These are phyloP conservation scores for Penicillium sp. DNA, from an alignment of 2,329 filamentous ascomycete genomes.

Conservation along the genomic window DNA sequence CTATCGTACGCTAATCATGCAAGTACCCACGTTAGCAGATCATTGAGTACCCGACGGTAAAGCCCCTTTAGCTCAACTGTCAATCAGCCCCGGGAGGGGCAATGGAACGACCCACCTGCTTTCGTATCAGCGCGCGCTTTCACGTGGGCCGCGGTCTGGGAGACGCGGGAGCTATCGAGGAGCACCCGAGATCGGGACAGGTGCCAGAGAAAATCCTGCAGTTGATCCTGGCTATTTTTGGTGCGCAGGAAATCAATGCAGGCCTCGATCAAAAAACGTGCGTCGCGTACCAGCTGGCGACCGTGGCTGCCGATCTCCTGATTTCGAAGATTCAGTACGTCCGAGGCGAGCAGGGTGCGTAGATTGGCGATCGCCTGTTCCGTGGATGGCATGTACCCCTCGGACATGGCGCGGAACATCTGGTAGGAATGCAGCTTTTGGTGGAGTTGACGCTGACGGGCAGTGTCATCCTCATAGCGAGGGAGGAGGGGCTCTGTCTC, in stretches of 20 bases:
- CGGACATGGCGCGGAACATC: slow-evolving; percentile 76
- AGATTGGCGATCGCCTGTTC: slow-evolving; percentile 79
- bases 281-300: slow-evolving; percentile 67
- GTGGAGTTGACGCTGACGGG: slow-evolving; percentile 72
- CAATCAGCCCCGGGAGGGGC: neutral
- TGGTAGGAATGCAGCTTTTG: slow-evolving; percentile 93
- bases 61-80: neutral
- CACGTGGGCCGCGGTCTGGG: slow-evolving; percentile 59
- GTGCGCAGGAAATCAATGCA: slow-evolving; percentile 78
- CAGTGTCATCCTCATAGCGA: slow-evolving; percentile 72
- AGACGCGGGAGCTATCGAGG: slow-evolving; percentile 65
- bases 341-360: slow-evolving; percentile 72
- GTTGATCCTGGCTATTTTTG: slow-evolving; percentile 81
- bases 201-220: slow-evolving; percentile 91
- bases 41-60: neutral
- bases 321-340: slow-evolving; percentile 73
- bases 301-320: slow-evolving; percentile 76
- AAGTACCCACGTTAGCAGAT: slow-evolving; percentile 14
- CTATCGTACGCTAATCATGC: slow-evolving; percentile 67
- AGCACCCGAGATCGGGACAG: slow-evolving; percentile 70
- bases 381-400: slow-evolving; percentile 90
- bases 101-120: slow-evolving; percentile 53
- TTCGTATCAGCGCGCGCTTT: slow-evolving; percentile 69
- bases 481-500: slow-evolving; percentile 79
- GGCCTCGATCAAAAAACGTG: slow-evolving; percentile 71